Evolutionary conservation across 768 basidiomycete genomes (phyloP), one percentile per base, ranked within the genome.

Genomic region (Paxillus involutus): DNA sequence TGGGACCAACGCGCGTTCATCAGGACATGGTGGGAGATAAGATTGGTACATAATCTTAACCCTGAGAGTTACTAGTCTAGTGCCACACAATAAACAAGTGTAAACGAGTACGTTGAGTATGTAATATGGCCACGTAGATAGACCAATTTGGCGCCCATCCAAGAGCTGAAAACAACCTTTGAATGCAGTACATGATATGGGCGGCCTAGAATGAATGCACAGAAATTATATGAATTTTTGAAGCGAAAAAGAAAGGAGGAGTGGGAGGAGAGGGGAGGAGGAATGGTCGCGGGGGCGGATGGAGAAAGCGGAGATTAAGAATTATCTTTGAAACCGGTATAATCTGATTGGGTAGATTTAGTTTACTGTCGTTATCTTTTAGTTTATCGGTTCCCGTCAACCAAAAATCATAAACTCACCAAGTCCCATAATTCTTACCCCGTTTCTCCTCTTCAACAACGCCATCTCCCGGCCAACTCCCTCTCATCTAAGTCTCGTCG

Each of bases 331-430:
- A 59, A 70, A 70, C 58, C 40, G 13, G 24, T 58, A 57, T 72
- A 66, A 70, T 70, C 69, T 70, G 69, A 72, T 70, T 70, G 70
- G 69, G 56, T 56, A 47, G 63, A 70, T 69, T 71, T 56, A 59
- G 55, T 61, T 68, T 60, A 54, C 44, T 36, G 47, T 67, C 52
- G 70, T 69, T 70, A 72, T 71, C 71, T 71, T 58, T 66, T 63
- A 69, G 69, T 69, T 70, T 70, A 72, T 70, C 69, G 70, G 66
- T 63, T 70, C 69, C 70, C 70, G 67, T 66, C 61, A 47, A 6
- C 26, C 58, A 68, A 60, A 68, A 71, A 71, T 71, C 70, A 69
- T 71, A 71, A 69, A 69, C 70, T 56, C 58, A 56, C 52, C 45
- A 53, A 47, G 43, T 61, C 30, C 44, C 19, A 33, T 56, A 3